Evolutionary conservation across 768 basidiomycete species (phyloP).

Genomic region (Coprinellus micaceus): DNA sequence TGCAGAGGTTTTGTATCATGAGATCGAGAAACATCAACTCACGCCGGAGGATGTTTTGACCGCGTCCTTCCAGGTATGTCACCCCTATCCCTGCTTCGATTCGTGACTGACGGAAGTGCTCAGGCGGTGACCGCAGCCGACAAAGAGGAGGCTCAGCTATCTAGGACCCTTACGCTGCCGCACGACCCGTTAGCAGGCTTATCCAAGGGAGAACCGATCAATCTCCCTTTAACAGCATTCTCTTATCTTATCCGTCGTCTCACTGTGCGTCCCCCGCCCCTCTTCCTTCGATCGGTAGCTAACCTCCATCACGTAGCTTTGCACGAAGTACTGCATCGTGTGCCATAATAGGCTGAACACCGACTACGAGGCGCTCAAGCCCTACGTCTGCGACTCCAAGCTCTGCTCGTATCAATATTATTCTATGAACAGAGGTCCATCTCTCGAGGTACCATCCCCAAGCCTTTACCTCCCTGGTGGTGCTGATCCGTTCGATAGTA

Average conservation of each 20-base stretch:
- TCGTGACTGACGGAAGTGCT: conserved; percentile 24
- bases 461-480: conserved; percentile 1
- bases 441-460: conserved; percentile 50
- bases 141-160: conserved; percentile 36
- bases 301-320: conserved; percentile 40
- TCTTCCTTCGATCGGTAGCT: background rate
- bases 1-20: conserved; percentile 51
- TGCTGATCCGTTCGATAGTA: conserved; percentile 38
- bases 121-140: conserved; percentile 33
- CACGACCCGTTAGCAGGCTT: conserved; percentile 47
- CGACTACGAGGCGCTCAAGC: conserved; percentile 60
- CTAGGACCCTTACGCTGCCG: conserved; percentile 44
- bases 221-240: conserved; percentile 61
- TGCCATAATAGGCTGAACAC: conserved; percentile 57
- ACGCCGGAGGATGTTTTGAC: conserved; percentile 32
- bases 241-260: conserved; percentile 63
- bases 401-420: conserved; percentile 73
- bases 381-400: conserved; percentile 65
- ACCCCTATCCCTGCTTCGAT: conserved; percentile 27
- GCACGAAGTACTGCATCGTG: conserved; percentile 69
- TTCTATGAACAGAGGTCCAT: conserved; percentile 58
- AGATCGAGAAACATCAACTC: conserved; percentile 43
- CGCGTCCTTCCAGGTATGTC: too few relatives aligned
- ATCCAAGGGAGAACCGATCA: conserved; percentile 36
- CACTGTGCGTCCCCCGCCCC: conserved; percentile 35